Conservation (phyloP, 2,329 filamentous ascomycete genomes). For the Hortaea werneckii region DNA sequence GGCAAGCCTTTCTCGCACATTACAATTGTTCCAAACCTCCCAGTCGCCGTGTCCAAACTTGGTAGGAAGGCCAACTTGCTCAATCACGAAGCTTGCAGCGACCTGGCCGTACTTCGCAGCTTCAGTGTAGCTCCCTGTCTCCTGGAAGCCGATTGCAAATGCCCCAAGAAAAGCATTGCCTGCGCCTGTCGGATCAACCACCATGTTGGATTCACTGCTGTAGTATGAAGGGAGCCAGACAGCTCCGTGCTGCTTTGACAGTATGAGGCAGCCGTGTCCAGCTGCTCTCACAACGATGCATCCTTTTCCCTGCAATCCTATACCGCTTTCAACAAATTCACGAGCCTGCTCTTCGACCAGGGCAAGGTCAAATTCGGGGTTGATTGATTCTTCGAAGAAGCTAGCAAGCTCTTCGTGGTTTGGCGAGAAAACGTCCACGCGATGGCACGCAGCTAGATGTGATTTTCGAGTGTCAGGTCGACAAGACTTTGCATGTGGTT, state of each 20-base stretch:
- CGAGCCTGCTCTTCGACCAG: slow-evolving; percentile 12
- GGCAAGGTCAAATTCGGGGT: slow-evolving; percentile 6
- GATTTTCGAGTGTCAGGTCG: slow-evolving; percentile 8
- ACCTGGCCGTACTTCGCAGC: slow-evolving; percentile 18
- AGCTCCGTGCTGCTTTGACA: slow-evolving; percentile 1
- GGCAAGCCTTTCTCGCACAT: slow-evolving; percentile 31
- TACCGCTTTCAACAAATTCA: slow-evolving; percentile 9
- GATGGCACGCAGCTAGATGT: slow-evolving; percentile 8
- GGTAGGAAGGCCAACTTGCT: slow-evolving; percentile 19
- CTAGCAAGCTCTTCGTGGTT: slow-evolving; percentile 19
- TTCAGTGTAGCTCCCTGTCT: slow-evolving; percentile 9
- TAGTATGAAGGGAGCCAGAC: slow-evolving; percentile 17
- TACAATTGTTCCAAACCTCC: slow-evolving; percentile 40
- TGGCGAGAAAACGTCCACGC: slow-evolving; percentile 20
- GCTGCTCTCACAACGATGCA: slow-evolving; percentile 16
- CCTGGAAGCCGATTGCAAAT: slow-evolving; percentile 16
- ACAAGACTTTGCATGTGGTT: slow-evolving; percentile 20
- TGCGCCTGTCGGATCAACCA: slow-evolving; percentile 19
- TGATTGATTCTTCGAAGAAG: slow-evolving; percentile 10
- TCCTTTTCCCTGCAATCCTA: slow-evolving; percentile 6
- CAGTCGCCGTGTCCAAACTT: slow-evolving; percentile 29
- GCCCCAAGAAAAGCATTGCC: slow-evolving; percentile 22
- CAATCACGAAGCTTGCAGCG: slow-evolving; percentile 19
- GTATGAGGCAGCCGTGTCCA: slow-evolving; percentile 17
- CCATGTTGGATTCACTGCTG: slow-evolving; percentile 3